Conservation (phyloP, 75 land plant species). For the Gnetum montanum region DNA sequence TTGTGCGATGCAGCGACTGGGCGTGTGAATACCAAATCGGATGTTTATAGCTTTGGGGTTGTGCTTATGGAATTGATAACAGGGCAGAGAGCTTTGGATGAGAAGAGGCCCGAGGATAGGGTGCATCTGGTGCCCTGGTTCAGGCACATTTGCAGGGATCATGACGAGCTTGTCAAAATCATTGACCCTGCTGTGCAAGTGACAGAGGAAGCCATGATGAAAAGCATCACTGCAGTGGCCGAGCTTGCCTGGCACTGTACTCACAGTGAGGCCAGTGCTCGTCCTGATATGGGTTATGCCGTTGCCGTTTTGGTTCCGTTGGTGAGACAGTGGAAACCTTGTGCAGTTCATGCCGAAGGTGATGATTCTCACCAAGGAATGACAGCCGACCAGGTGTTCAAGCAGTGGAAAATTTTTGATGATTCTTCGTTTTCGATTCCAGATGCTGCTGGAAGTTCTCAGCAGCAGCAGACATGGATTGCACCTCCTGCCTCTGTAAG, state of each 20-base stretch:
- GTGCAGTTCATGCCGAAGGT: constrained; percentile 3
- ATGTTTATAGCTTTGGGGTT: constrained; percentile 81
- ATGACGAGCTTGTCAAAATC: constrained; percentile 19
- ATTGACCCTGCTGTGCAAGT: constrained; percentile 29
- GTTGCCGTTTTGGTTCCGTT: constrained; percentile 13
- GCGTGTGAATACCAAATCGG: constrained; percentile 66
- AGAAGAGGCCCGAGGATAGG: constrained; percentile 39
- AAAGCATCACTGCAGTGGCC: constrained; percentile 20
- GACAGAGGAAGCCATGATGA: constrained; percentile 36
- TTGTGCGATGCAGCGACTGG: constrained; percentile 49
- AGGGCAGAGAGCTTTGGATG: constrained; percentile 60
- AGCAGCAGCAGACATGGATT: not conserved
- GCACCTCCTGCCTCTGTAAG: constrained; percentile 4
- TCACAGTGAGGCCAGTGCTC: constrained; percentile 12
- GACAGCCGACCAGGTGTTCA: not conserved
- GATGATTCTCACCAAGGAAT: not conserved
- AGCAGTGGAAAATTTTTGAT: constrained; percentile 6
- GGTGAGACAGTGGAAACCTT: constrained; percentile 20
- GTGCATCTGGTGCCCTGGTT: constrained; percentile 62
- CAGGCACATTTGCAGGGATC: constrained; percentile 33
- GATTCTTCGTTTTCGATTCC: not conserved
- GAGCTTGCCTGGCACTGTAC: constrained; percentile 26
- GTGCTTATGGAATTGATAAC: constrained; percentile 68
- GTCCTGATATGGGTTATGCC: constrained; percentile 27
- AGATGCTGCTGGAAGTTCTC: constrained; percentile 2